Conservation (phyloP, 371 early-diverging fungal genomes). For the Blakeslea trispora region DNA sequence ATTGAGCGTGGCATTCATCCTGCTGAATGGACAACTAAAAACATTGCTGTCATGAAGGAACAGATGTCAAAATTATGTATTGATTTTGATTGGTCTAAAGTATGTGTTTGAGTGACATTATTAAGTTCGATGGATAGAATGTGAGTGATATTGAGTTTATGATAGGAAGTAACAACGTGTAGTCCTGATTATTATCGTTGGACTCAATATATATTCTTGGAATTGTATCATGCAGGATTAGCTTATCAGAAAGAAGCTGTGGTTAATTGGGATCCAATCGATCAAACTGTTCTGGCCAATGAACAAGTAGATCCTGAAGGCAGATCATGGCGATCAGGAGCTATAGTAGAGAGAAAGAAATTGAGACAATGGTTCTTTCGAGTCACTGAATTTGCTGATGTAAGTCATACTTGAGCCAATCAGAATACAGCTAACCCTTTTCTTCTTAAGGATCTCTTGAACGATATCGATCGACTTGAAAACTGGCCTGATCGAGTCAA, state of each 20-base stretch:
- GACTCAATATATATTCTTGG: constrained; percentile 89
- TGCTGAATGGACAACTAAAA: constrained; percentile 79
- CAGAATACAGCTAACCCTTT: too few relatives aligned
- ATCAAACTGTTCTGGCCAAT: constrained; percentile 93
- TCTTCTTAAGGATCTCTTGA: constrained; percentile 63
- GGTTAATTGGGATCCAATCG: constrained; percentile 97
- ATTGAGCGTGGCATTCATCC: constrained; percentile 86
- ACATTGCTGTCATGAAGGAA: constrained; percentile 80
- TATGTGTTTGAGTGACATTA: not conserved
- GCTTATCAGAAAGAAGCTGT: constrained; percentile 87
- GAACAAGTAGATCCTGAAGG: constrained; percentile 94
- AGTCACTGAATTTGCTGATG: constrained; percentile 86
- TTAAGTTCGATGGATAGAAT: too few relatives aligned
- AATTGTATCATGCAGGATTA: constrained; percentile 75
- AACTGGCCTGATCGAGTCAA: constrained; percentile 91
- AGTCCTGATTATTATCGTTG: constrained; percentile 87
- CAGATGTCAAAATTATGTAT: constrained; percentile 76
- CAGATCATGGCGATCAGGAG: constrained; percentile 91
- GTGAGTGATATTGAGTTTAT: not conserved
- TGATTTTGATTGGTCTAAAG: constrained; percentile 89
- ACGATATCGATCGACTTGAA: constrained; percentile 72
- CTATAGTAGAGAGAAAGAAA: constrained; percentile 84
- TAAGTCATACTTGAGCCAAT: too few relatives aligned
- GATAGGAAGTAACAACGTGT: constrained; percentile 82
- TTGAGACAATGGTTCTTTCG: constrained; percentile 93